Base-by-base conservation (phyloP, 2,329 filamentous ascomycete species). In the Pseudogymnoascus sp. region DNA sequence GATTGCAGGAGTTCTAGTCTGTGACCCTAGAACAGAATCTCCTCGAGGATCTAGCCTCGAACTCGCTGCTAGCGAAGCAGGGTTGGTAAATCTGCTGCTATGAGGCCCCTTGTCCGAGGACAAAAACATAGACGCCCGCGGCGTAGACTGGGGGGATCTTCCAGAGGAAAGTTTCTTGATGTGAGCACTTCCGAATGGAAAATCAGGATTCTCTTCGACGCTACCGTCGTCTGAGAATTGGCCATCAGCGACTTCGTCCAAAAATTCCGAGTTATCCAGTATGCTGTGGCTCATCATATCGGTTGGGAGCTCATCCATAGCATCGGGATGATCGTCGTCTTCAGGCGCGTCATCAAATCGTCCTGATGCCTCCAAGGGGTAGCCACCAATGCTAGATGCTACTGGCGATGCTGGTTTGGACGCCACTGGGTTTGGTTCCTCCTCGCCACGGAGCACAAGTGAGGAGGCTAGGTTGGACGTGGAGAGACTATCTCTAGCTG, bases 111-210 rank as follows among this genome's bases (percentile, higher is more conserved):
- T 35, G 5, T 55, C 45, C 5, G 60, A 29, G 3, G 65, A 60
- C 31, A 71, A 16, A 19, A 68, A 66, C 52, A 79, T 69, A 2
- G 80, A 82, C 3, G 83, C 83, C 43, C 81, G 77, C 1, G 84
- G 84, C 0, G 83, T 87, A 6, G 80, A 77, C 4, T 72, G 62
- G 2, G 74, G 68, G 6, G 76, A 78, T 4, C 67, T n/a, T 67
- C 66, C 49, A 21, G 49, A 21, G 16, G 23, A 12, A 6, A 76
- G 14, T 71, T 74, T 65, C 65, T 71, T 63, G 49, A 76, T 68
- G 14, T 74, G 49, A 16, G 59, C n/a, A 12, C 63, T 60, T 31
- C n/a, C 38, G 19, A 45, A 59, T 33, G 35, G 21, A 16, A 62
- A 59, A 8, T 63, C 31, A 31, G 61, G 39, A 2, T 68, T 68